These are phyloP conservation scores for Ascoidea tarda DNA, from an alignment of 805 yeast species.

Conservation along the genomic window DNA sequence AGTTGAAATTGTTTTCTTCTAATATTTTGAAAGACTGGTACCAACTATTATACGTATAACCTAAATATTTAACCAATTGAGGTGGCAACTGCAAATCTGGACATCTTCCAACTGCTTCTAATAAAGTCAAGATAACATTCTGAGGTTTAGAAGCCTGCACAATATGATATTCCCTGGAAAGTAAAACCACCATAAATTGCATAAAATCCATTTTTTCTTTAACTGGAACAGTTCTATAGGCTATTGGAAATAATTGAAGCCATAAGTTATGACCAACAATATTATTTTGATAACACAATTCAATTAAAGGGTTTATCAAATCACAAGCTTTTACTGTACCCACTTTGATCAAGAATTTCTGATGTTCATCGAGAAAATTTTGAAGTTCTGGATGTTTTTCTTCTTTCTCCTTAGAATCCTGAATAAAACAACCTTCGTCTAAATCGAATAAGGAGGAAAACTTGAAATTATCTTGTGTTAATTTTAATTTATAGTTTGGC, in stretches of 20 bases:
- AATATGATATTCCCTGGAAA: constrained; percentile 87
- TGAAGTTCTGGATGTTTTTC: constrained; percentile 14
- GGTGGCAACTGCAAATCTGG: constrained; percentile 79
- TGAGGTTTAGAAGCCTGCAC: constrained; percentile 79
- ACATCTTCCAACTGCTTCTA: constrained; percentile 73
- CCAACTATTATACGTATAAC: constrained; percentile 83
- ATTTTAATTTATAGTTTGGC: constrained; percentile 27
- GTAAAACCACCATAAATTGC: constrained; percentile 60
- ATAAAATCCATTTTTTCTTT: constrained; percentile 77
- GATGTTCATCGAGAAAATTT: constrained; percentile 20
- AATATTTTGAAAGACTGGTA: constrained; percentile 74
- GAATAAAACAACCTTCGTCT: constrained; percentile 11
- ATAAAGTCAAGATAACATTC: constrained; percentile 70
- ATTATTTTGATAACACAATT: constrained; percentile 70
- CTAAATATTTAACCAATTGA: constrained; percentile 78
- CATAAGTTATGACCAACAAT: constrained; percentile 73
- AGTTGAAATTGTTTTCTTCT: constrained; percentile 34
- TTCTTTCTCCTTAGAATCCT: constrained; percentile 11
- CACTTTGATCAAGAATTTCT: constrained; percentile 15
- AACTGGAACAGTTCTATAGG: constrained; percentile 57
- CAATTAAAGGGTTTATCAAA: constrained; percentile 58
- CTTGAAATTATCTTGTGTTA: constrained; percentile 33
- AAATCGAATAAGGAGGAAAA: constrained; percentile 38
- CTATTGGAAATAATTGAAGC: constrained; percentile 72
- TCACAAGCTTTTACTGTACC: constrained; percentile 37